Evolutionary conservation across 768 basidiomycete species (phyloP).

Genomic region (Hericium erinaceus): DNA sequence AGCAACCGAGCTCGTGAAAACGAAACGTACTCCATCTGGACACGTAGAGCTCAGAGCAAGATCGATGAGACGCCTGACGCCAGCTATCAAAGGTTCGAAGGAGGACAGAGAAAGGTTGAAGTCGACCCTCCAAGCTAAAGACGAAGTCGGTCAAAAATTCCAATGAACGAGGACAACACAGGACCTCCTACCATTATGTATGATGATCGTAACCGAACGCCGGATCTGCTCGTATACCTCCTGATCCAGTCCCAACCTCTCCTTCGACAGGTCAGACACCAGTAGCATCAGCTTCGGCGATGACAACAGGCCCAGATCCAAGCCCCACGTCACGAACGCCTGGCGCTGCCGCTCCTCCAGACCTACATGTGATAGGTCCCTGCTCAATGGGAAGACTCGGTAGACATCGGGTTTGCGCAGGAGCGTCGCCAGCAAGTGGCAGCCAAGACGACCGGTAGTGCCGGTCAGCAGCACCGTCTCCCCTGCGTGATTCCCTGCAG

Average conservation of each 20-base stretch:
- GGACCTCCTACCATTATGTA: constrained; percentile 13
- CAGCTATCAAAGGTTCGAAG: constrained; percentile 7
- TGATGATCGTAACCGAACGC: constrained; percentile 11
- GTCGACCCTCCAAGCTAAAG: constrained; percentile 6
- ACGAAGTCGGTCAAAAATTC: not conserved
- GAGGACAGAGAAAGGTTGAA: constrained; percentile 7
- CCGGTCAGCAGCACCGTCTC: not conserved
- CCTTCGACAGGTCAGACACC: constrained; percentile 12
- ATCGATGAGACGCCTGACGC: constrained; percentile 9
- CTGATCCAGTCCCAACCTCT: constrained; percentile 3
- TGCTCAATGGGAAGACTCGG: not conserved
- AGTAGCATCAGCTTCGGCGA: constrained; percentile 14
- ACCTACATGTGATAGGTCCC: not conserved
- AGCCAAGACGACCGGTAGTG: not conserved
- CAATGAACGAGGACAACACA: not conserved
- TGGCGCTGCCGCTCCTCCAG: not conserved
- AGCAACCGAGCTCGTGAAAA: constrained; percentile 1
- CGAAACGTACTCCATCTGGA: not conserved
- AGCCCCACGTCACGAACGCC: not conserved
- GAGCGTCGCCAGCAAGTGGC: not conserved
- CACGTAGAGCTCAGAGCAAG: constrained; percentile 6
- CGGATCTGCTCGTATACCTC: constrained; percentile 5
- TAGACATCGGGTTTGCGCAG: not conserved
- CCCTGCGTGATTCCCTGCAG: not conserved
- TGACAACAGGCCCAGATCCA: constrained; percentile 3